Conservation (phyloP, 352 stramenopile species). For the Paralagenidium karlingii region DNA sequence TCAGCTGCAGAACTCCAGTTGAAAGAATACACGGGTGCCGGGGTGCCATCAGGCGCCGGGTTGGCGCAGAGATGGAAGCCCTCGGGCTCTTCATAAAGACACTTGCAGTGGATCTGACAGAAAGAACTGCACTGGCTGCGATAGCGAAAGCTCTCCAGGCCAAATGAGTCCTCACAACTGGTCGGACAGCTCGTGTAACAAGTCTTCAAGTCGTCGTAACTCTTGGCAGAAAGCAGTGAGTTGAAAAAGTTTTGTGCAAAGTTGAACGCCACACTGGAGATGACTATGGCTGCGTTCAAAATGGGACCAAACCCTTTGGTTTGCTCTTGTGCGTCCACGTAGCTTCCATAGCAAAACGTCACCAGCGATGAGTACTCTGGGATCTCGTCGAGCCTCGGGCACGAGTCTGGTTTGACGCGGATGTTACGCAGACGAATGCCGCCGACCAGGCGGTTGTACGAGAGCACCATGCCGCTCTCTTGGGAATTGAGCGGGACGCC, state of each 20-base stretch:
- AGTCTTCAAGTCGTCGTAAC: constrained; percentile 32
- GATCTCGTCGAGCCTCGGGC: constrained; percentile 24
- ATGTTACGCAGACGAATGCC: constrained; percentile 41
- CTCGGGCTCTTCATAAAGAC: constrained; percentile 43
- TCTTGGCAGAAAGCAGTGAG: constrained; percentile 16
- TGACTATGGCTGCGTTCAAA: constrained; percentile 40
- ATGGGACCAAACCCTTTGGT: constrained; percentile 34
- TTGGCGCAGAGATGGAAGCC: constrained; percentile 28
- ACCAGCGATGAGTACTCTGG: constrained; percentile 48
- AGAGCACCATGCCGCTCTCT: constrained; percentile 16
- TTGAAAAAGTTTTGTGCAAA: constrained; percentile 39
- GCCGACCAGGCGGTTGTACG: constrained; percentile 34
- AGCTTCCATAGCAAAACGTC: constrained; percentile 46
- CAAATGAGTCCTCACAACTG: constrained; percentile 29
- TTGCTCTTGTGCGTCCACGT: constrained; percentile 19
- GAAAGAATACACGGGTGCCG: constrained; percentile 28
- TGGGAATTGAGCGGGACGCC: constrained; percentile 4
- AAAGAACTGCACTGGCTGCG: constrained; percentile 16
- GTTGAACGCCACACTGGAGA: constrained; percentile 19
- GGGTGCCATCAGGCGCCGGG: constrained; percentile 37
- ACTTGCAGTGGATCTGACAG: constrained; percentile 48
- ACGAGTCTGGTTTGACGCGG: constrained; percentile 38
- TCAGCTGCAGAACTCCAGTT: constrained; percentile 25
- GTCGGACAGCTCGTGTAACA: constrained; percentile 37
- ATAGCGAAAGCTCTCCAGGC: constrained; percentile 45